Evolutionary conservation across 768 basidiomycete species (phyloP), one percentile per base, ranked within the genome.

Genomic region (Leccinum boreale): DNA sequence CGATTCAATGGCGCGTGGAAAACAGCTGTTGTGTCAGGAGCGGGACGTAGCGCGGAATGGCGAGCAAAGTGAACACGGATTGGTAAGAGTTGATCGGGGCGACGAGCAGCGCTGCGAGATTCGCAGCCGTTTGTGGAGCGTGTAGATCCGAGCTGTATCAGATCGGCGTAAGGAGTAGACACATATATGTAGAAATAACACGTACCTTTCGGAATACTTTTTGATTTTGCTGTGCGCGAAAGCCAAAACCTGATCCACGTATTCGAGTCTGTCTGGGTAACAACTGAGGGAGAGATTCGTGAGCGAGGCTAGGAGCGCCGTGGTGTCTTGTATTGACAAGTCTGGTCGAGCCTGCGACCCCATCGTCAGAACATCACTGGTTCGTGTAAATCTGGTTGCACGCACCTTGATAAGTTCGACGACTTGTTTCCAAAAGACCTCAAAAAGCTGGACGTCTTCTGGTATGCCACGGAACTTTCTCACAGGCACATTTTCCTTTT

Each of bases 381-480:
- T 47, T 14, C 11, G n/a, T 21, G 19, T 8, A 7, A 7, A 23
- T 53, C 5, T 9, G 46, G 11, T 21, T 23, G 19, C 9, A 69
- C 82, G 21, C 63, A 92, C 94, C 84, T 95, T 97, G 79, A 99
- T 95, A 26, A 99, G 84, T 70, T 97, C 90, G 11, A 98, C 93
- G n/a, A n/a, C n/a, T 71, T 99, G 97, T 62, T 90, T 87, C 96
- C 97, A 99, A 71, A 98, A 99, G 95, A 98, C 94, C 70, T 99
- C 97, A 61, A 99, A 99, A 52, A 99, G 74, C 68, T 89, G 92
- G 24, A 97, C 97, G 62, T 98, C 83, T 70, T 94, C 91, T 8
- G 97, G 97, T 45, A 98, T 86, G 19, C 97, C 97, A 71, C 97
- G 79, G 77, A 97, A 98, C 73, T 95, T 97, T 66, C 81, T 84